Evolutionary conservation across 2,329 filamentous ascomycete genomes (phyloP).

Genomic region (Paramyrothecium roridum): DNA sequence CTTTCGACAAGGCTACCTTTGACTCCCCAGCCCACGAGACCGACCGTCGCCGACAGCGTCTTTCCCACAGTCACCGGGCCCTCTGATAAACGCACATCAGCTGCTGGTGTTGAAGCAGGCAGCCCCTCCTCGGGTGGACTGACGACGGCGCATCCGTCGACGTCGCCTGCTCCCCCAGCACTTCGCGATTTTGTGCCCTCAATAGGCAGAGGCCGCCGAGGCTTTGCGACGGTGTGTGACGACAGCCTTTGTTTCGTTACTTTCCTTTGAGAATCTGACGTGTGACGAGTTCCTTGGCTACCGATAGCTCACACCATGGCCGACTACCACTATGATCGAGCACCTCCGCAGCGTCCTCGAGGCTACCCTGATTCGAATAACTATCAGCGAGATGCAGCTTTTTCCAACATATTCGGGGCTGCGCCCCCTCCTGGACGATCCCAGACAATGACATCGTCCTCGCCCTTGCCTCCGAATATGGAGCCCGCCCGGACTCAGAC

Average conservation of each 20-base stretch:
- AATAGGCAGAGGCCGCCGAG: not conserved
- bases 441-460: conserved; percentile 89
- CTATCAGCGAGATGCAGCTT: conserved; percentile 87
- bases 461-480: conserved; percentile 47
- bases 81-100: too few species aligned
- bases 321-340: conserved; percentile 54
- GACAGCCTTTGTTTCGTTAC: conserved; percentile 8
- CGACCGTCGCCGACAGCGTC: not conserved
- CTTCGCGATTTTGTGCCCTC: not conserved
- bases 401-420: conserved; percentile 91
- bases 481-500: conserved; percentile 72
- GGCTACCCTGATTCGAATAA: conserved; percentile 48
- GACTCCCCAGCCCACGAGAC: not conserved
- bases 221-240: conserved; percentile 1
- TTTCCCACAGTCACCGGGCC: not conserved
- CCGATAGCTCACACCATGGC: conserved; percentile 40
- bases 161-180: conserved; percentile 15
- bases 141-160: conserved; percentile 29
- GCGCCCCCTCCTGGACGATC: conserved; percentile 84
- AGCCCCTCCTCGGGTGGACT: conserved; percentile 15
- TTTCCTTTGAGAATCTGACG: conserved; percentile 5
- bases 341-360: conserved; percentile 39
- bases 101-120: not conserved
- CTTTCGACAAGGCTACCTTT: not conserved
- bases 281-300: not conserved